Conservation (phyloP, 441 rosid genomes). For the Iberis amara region DNA sequence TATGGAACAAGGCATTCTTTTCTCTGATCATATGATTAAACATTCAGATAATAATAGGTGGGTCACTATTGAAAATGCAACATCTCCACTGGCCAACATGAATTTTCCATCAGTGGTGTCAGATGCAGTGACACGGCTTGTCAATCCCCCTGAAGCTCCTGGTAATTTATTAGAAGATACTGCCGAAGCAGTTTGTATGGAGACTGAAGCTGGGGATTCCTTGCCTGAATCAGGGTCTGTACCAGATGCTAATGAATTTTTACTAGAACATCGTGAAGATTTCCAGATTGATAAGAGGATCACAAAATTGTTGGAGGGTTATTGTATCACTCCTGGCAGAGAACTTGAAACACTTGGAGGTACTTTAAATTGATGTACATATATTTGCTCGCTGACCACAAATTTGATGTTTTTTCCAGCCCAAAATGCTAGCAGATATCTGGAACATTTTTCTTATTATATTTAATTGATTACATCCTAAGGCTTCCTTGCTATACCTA, state of each 20-base stretch:
- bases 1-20: constrained; percentile 74
- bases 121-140: constrained; percentile 69
- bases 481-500: constrained; percentile 17
- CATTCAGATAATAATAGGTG: constrained; percentile 84
- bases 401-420: constrained; percentile 6
- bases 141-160: constrained; percentile 93
- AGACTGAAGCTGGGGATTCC: constrained; percentile 36
- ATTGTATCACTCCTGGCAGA: constrained; percentile 59
- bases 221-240: constrained; percentile 25
- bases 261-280: constrained; percentile 43
- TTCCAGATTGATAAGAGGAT: constrained; percentile 72
- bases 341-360: constrained; percentile 88
- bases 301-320: constrained; percentile 67
- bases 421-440: constrained; percentile 4
- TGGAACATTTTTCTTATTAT: constrained; percentile 20
- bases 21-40: constrained; percentile 85
- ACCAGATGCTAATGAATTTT: constrained; percentile 31
- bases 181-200: constrained; percentile 36
- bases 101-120: constrained; percentile 63
- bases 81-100: constrained; percentile 63
- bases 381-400: constrained; percentile 11
- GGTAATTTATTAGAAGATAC: constrained; percentile 75
- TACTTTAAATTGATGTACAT: constrained; percentile 23
- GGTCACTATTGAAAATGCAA: constrained; percentile 94
- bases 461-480: constrained; percentile 12